These are phyloP conservation scores for Vickermania spadyakhi DNA, from an alignment of 208 protist genomes.

Conservation along the genomic window DNA sequence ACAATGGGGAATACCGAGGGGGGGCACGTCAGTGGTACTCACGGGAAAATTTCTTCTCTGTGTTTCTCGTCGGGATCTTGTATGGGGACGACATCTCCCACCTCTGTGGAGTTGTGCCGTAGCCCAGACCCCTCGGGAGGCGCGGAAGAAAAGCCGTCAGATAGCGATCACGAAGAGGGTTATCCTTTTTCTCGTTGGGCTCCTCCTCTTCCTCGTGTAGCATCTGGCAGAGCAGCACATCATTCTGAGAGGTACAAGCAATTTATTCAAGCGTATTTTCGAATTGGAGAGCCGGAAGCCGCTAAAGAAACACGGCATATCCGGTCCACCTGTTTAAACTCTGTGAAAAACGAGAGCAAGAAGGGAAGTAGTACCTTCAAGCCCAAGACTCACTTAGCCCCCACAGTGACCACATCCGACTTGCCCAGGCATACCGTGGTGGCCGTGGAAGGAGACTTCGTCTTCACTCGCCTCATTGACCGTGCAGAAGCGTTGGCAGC, in stretches of 20 bases:
- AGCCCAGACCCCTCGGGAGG: background rate
- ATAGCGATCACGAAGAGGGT: background rate
- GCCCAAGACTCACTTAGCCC: too few relatives aligned
- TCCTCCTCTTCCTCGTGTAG: too few relatives aligned
- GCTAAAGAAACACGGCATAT: slow-evolving; percentile 29
- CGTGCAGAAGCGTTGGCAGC: slow-evolving; percentile 22
- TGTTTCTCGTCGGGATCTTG: too few relatives aligned
- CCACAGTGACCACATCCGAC: slow-evolving; percentile 3
- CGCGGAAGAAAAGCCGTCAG: background rate
- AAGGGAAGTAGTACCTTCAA: background rate
- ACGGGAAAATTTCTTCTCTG: too few relatives aligned
- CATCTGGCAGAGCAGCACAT: too few relatives aligned
- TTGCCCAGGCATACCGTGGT: slow-evolving; percentile 71
- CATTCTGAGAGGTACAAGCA: slow-evolving; percentile 54
- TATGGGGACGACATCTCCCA: background rate
- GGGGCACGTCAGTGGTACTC: too few relatives aligned
- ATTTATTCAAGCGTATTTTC: slow-evolving; percentile 66
- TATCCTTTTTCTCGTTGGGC: too few relatives aligned
- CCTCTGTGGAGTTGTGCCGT: background rate
- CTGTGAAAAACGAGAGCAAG: slow-evolving; percentile 4
- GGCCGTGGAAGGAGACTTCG: slow-evolving; percentile 72
- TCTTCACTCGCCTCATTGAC: slow-evolving; percentile 55
- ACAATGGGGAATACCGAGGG: too few relatives aligned
- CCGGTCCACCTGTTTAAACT: slow-evolving; percentile 49
- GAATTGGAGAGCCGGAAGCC: slow-evolving; percentile 21